Evolutionary conservation across 805 yeast genomes (phyloP).

Genomic region (Yamadazyma takamatsuzukensis): DNA sequence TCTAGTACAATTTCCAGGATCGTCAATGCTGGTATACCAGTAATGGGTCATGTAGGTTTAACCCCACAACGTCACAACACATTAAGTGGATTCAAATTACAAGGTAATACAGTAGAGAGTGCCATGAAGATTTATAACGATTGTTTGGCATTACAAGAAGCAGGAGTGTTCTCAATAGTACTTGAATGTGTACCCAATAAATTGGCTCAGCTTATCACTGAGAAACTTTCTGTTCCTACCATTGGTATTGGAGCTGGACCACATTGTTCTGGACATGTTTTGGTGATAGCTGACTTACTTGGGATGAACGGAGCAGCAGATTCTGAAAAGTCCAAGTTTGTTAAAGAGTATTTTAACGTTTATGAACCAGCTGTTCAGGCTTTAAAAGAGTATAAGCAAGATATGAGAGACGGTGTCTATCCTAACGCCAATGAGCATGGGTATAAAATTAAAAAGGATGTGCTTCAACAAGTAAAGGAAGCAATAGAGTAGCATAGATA

Average conservation of each 20-base stretch:
- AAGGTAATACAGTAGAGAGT: constrained; percentile 56
- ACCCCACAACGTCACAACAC: constrained; percentile 84
- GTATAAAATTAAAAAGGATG: constrained; percentile 65
- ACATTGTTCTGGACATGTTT: constrained; percentile 79
- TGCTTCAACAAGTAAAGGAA: constrained; percentile 31
- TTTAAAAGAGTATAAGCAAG: constrained; percentile 51
- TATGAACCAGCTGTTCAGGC: constrained; percentile 48
- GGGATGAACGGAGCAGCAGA: constrained; percentile 61
- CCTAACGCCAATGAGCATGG: constrained; percentile 63
- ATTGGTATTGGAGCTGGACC: constrained; percentile 97
- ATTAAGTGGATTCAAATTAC: constrained; percentile 84
- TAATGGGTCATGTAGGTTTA: constrained; percentile 87
- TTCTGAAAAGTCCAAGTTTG: constrained; percentile 63
- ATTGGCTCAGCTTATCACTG: constrained; percentile 63
- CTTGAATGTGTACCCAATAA: constrained; percentile 84
- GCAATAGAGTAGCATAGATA: constrained; percentile 1
- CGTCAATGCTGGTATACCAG: constrained; percentile 74
- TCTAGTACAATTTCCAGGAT: constrained; percentile 51
- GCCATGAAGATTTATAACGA: constrained; percentile 62
- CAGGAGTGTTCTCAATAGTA: constrained; percentile 75
- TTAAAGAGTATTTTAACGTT: constrained; percentile 61
- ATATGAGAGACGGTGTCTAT: constrained; percentile 52
- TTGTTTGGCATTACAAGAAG: constrained; percentile 63
- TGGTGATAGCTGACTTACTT: constrained; percentile 79
- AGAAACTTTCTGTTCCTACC: constrained; percentile 63